These are phyloP conservation scores for Alternaria brassicicola DNA, from an alignment of 2,329 filamentous ascomycete species.

Conservation along the genomic window DNA sequence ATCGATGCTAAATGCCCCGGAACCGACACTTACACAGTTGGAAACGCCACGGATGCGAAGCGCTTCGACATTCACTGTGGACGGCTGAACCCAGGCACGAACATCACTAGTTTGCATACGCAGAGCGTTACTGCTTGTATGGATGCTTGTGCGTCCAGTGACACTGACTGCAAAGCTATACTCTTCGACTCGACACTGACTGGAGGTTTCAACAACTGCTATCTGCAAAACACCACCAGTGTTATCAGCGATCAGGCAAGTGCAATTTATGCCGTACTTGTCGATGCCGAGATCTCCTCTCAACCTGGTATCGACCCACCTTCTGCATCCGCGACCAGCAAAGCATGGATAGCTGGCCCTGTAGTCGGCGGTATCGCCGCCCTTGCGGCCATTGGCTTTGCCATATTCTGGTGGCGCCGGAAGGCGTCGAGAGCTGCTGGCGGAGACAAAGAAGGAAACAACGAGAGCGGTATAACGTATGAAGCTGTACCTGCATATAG, in stretches of 20 bases:
- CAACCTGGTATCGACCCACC: not conserved
- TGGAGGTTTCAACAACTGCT: constrained; percentile 41
- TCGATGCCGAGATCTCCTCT: constrained; percentile 11
- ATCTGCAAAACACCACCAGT: constrained; percentile 40
- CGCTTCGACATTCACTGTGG: constrained; percentile 41
- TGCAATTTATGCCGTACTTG: constrained; percentile 30
- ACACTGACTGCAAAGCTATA: constrained; percentile 33
- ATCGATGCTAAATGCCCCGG: constrained; percentile 30
- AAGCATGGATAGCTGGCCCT: constrained; percentile 41
- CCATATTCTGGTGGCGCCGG: constrained; percentile 26
- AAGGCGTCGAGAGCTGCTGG: not conserved
- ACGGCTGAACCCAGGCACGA: constrained; percentile 35
- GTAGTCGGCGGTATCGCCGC: constrained; percentile 29
- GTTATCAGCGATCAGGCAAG: constrained; percentile 24
- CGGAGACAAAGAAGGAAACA: constrained; percentile 14
- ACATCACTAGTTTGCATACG: constrained; percentile 36
- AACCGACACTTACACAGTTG: constrained; percentile 15
- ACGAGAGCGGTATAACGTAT: not conserved
- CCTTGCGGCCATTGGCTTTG: constrained; percentile 23
- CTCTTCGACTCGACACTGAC: constrained; percentile 34
- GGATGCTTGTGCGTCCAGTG: constrained; percentile 34
- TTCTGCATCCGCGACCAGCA: constrained; percentile 8
- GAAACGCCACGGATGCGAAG: constrained; percentile 15
- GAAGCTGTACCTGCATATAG: constrained; percentile 12
- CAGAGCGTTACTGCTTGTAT: constrained; percentile 40